phyloP scores from a whole-genome alignment of 2,329 filamentous ascomycete genomes.

The Epichloe hybrida region DNA sequence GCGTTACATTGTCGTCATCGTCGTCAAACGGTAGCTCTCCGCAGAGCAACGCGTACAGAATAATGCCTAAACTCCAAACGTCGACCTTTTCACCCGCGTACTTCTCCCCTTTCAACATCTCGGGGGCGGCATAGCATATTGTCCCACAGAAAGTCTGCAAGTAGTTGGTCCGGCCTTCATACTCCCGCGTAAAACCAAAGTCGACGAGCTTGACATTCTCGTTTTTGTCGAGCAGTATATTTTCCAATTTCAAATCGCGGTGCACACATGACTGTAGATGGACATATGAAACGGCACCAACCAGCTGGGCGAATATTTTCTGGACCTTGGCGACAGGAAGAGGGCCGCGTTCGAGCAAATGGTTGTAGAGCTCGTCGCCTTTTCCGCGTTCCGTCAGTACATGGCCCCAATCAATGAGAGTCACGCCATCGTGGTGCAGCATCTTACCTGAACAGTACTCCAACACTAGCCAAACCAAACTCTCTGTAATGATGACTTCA shows the following conservation, averaged over 20 bases:
- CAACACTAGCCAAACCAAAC: conserved; percentile 85
- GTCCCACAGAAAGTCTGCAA: conserved; percentile 96
- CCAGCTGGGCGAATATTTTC: conserved; percentile 89
- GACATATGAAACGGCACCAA: conserved; percentile 89
- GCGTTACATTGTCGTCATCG: conserved; percentile 80
- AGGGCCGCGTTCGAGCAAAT: conserved; percentile 76
- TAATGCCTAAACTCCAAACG: conserved; percentile 83
- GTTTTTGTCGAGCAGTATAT: conserved; percentile 84
- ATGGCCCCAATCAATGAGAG: background rate
- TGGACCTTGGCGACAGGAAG: conserved; percentile 78
- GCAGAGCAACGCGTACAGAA: conserved; percentile 68
- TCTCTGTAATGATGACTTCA: conserved; percentile 95
- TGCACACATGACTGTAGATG: conserved; percentile 93
- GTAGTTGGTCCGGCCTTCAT: conserved; percentile 88
- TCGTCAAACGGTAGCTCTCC: conserved; percentile 92
- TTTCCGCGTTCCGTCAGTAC: background rate
- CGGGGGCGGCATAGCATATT: conserved; percentile 91
- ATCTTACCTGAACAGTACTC: conserved; percentile 82
- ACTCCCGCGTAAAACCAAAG: conserved; percentile 95
- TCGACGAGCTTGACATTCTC: conserved; percentile 97
- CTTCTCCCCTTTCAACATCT: conserved; percentile 97
- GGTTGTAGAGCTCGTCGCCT: conserved; percentile 96
- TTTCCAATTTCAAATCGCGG: conserved; percentile 86
- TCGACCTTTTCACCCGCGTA: conserved; percentile 97
- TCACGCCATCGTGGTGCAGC: background rate